Conservation (phyloP, 192 early-diverging fungal genomes). For the Entrophospora sp. region DNA sequence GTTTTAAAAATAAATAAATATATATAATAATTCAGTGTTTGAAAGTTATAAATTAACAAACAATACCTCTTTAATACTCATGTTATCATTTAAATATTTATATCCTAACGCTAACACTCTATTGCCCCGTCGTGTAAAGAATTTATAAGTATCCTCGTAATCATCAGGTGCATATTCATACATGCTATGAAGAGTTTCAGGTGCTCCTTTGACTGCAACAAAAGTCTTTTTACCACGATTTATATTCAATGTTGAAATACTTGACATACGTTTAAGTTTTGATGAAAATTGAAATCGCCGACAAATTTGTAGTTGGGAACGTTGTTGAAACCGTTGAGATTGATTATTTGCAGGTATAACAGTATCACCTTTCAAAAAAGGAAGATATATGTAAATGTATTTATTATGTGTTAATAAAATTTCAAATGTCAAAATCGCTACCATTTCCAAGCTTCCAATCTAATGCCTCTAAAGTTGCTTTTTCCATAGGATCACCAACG, state of each 20-base stretch:
- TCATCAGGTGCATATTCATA: constrained; percentile 66
- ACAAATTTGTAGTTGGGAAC: constrained; percentile 48
- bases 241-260: constrained; percentile 52
- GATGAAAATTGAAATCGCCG: constrained; percentile 94
- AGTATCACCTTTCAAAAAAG: constrained; percentile 7
- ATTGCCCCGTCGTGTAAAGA: constrained; percentile 88
- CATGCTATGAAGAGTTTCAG: constrained; percentile 89
- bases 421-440: constrained; percentile 51
- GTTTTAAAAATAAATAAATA: not conserved
- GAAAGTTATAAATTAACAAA: not conserved
- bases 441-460: constrained; percentile 68
- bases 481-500: constrained; percentile 99
- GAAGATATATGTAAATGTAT: not conserved
- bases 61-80: constrained; percentile 39
- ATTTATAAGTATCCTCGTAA: constrained; percentile 92
- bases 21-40: not conserved
- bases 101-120: constrained; percentile 92
- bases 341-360: constrained; percentile 10
- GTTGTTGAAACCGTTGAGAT: constrained; percentile 26
- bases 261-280: constrained; percentile 92
- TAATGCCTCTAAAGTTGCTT: constrained; percentile 80
- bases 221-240: constrained; percentile 49
- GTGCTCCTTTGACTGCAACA: constrained; percentile 94
- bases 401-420: constrained; percentile 20
- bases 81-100: constrained; percentile 57